Evolutionary conservation across 2,329 filamentous ascomycete genomes (phyloP).

Genomic region (Byssochlamys sp.): DNA sequence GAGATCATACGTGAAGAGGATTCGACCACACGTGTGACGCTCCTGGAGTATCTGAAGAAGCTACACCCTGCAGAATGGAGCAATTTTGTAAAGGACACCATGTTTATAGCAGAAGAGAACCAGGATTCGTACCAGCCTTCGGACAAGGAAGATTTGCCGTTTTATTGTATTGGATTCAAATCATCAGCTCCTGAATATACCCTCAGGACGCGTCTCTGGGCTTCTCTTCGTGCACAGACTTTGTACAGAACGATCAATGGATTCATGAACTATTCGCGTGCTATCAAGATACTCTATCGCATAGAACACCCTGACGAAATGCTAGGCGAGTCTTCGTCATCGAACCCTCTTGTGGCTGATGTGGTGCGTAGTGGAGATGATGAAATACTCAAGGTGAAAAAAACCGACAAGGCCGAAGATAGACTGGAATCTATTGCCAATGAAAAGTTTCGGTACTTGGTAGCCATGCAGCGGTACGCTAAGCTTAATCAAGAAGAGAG

Average conservation of each 20-base stretch:
- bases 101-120: conserved; percentile 96
- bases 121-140: too few relatives aligned
- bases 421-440: conserved; percentile 97
- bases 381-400: too few relatives aligned
- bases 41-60: conserved; percentile 95
- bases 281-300: conserved; percentile 95
- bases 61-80: conserved; percentile 98
- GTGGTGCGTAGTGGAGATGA: too few relatives aligned
- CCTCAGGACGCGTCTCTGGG: conserved; percentile 94
- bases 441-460: conserved; percentile 94
- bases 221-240: conserved; percentile 91
- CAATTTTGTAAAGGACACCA: conserved; percentile 99
- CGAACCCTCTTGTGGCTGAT: too few relatives aligned
- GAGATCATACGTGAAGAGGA: conserved; percentile 99
- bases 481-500: conserved; percentile 99
- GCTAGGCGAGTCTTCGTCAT: too few relatives aligned
- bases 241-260: conserved; percentile 96
- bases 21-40: conserved; percentile 92
- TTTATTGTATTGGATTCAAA: conserved; percentile 99
- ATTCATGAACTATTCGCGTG: conserved; percentile 99
- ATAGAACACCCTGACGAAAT: conserved; percentile 99
- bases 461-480: conserved; percentile 97
- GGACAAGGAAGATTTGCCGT: conserved; percentile 97
- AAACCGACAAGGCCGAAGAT: conserved; percentile 95
- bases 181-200: conserved; percentile 97